Evolutionary conservation across 345 rosid species (phyloP), one percentile per base, ranked within the genome.

Genomic region (Nasturtium officinale): DNA sequence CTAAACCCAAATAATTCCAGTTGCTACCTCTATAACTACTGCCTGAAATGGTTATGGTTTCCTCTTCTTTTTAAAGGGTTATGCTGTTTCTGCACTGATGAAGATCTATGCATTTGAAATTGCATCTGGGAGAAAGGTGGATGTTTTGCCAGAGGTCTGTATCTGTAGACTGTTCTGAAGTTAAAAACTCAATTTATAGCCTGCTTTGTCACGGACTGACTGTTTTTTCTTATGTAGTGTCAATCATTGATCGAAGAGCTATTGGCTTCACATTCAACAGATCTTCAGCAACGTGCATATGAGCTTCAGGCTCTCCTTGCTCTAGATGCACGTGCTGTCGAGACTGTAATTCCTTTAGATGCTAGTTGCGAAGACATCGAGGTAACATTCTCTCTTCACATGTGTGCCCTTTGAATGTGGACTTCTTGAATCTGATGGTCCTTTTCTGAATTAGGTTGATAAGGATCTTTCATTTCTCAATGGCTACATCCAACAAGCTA

Each of bases 281-380:
- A 95, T 81, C 79, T 95, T 79, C 99, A 95, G 87, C 99, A 95
- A 75, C 97, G 97, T 71, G 98, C 98, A 6, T 95, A 95, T 78
- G 99, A 95, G 83, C 89, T 95, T 65, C 94, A 91, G 80, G 87
- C 92, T 52, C 81, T 89, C 61, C 42, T 85, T 76, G 80, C 81
- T 65, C 82, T 95, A 53, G 96, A 90, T 83, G 83, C 82, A 51
- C 84, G 29, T 16, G 83, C 97, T 75, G 86, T 90, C 57, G 88
- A 82, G 80, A 67, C 69, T 65, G 83, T 90, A 53, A 77, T 91
- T 84, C 99, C 99, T 38, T 56, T 84, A 65, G 97, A 95, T 80
- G 92, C 98, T 69, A 95, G 99, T 80, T 90, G 98, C 23, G 96
- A 88, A 83, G 99, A 95, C 50, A 89, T 95, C 64, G 96, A 95